Percentiles rank a stretch among this genome's conserved stretches.
Conservation (phyloP, 345 rosid genomes). For the Bruguiera sexangula region DNA sequence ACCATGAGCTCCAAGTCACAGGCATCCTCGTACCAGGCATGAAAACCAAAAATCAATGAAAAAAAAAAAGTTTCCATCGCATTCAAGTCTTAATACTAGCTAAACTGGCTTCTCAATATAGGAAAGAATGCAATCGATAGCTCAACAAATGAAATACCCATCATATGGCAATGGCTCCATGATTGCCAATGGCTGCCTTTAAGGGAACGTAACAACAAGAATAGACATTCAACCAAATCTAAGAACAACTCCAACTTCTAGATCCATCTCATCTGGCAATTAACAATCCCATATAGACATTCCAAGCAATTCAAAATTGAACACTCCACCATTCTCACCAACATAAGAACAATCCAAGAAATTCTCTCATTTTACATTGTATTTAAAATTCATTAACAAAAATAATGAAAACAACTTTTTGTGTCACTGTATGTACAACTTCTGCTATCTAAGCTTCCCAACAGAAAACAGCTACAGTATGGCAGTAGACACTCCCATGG, state of each 20-base stretch:
- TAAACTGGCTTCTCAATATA: conserved; percentile 12
- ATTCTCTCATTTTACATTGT: conserved; percentile 24
- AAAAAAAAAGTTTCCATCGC: background rate
- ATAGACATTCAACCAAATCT: conserved; percentile 21
- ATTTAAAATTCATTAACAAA: conserved; percentile 24
- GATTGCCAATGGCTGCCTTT: conserved; percentile 7
- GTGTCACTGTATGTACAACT: conserved; percentile 43
- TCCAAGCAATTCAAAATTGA: conserved; percentile 28
- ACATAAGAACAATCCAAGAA: conserved; percentile 22
- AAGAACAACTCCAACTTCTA: conserved; percentile 32
- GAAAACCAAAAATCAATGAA: background rate
- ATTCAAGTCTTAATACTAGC: conserved; percentile 3
- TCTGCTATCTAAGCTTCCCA: conserved; percentile 37
- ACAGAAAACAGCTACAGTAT: conserved; percentile 37
- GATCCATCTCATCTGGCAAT: conserved; percentile 30
- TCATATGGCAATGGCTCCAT: background rate
- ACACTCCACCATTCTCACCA: conserved; percentile 17
- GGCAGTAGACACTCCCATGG: conserved; percentile 43
- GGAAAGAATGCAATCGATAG: conserved; percentile 1
- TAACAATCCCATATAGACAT: conserved; percentile 1
- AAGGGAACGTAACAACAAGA: conserved; percentile 10
- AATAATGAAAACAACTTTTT: conserved; percentile 21
- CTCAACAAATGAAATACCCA: conserved; percentile 7
- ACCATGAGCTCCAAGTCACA: background rate
- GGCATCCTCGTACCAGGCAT: background rate